Base-by-base conservation (phyloP, 306 rosid species). In the Cercis canadensis region DNA sequence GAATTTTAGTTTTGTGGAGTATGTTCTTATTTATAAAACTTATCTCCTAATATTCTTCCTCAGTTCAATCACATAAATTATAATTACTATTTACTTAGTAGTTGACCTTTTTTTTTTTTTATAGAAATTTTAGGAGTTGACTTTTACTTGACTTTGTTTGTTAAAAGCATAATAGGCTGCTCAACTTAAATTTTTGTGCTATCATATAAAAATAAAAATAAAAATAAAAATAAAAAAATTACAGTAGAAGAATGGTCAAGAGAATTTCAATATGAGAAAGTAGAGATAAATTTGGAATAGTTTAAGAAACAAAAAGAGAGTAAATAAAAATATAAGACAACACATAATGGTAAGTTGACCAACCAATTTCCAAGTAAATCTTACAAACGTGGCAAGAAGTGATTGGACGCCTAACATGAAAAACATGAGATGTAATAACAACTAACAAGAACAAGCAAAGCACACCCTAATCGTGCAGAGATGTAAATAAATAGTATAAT, bases 351-450 rank as follows among this genome's bases (percentile, higher is more conserved):
- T 0, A 13, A 46, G 18, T 46, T 46, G 18, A 46, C 52, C 17
- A 24, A 24, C 3, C 29, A 24, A 24, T 70, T 77, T 16, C 19
- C 17, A 10, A 13, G 16, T 44, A 40, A 11, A 40, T 53, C 9
- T 37, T 55, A 13, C 10, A 70, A 62, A 40, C 65, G 69, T 72
- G 78, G 67, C 65, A 66, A 65, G 44, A 10, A 57, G 18, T 72
- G 10, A 55, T 31, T 44, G 8, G 41, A 9, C 37, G 0, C 0
- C 15, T 12, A 13, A 44, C 3, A 13, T 44, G 14, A 4, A 44
- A 37, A 10, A 0, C 50, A 44, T 44, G 14, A 10, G 0, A 44
- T 4, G 21, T 11, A 59, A 49, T 50, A 15, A 63, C 62, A 5
- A 57, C 13, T 50, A 58, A 57, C 37, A 16, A 24, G 29, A 24